A percentile compares a stretch with the other conserved stretches of the same genome.
Conservation (phyloP, 1,139 yeast species). For the Taiozyma sp. region DNA sequence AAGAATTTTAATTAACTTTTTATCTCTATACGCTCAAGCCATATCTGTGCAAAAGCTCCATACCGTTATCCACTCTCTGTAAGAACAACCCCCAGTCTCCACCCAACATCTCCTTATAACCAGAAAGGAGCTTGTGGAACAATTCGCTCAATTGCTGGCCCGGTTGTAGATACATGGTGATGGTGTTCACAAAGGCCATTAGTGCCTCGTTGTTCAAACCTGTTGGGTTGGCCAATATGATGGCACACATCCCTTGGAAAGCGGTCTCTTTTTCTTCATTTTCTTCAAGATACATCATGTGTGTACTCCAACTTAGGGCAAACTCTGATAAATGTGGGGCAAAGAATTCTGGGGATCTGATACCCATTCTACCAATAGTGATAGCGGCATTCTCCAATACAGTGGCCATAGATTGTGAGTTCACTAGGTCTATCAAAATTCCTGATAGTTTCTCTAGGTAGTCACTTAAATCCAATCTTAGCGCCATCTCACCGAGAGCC, state of each 20-base stretch:
- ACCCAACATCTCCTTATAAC: slow-evolving; percentile 49
- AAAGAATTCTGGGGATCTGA: slow-evolving; percentile 54
- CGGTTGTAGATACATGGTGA: slow-evolving; percentile 57
- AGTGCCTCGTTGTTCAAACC: slow-evolving; percentile 53
- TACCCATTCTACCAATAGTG: slow-evolving; percentile 86
- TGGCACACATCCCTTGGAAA: slow-evolving; percentile 69
- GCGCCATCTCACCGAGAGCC: slow-evolving; percentile 85
- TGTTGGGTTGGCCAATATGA: slow-evolving; percentile 62
- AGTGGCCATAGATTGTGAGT: slow-evolving; percentile 48
- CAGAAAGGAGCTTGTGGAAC: slow-evolving; percentile 40
- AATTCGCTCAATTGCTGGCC: slow-evolving; percentile 39
- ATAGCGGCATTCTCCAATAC: slow-evolving; percentile 90
- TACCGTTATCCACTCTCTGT: slow-evolving; percentile 19
- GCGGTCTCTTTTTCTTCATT: slow-evolving; percentile 81
- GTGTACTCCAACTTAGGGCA: slow-evolving; percentile 61
- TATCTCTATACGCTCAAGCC: neutral
- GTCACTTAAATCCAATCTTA: slow-evolving; percentile 59
- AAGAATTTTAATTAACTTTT: no score
- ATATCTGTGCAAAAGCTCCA: slow-evolving; percentile 12
- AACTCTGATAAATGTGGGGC: slow-evolving; percentile 56
- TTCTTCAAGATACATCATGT: slow-evolving; percentile 60
- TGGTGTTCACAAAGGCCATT: slow-evolving; percentile 55
- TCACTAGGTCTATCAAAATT: slow-evolving; percentile 60
- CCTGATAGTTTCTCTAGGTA: slow-evolving; percentile 57
- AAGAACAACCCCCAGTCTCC: slow-evolving; percentile 32